Evolutionary conservation across 2,329 filamentous ascomycete genomes (phyloP).

Genomic region (Mollisia scopiformis): DNA sequence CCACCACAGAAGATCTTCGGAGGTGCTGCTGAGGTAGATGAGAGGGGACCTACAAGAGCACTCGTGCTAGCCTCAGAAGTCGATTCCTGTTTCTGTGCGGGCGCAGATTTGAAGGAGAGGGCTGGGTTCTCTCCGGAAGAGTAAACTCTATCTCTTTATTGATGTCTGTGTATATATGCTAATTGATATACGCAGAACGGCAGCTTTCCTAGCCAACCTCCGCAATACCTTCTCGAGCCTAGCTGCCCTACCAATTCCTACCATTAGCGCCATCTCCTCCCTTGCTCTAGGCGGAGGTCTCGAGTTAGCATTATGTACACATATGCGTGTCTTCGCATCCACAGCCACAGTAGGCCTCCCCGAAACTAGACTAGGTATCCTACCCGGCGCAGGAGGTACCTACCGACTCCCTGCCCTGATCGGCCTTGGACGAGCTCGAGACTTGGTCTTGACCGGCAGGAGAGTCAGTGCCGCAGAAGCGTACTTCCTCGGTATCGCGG

Average conservation of each 20-base stretch:
- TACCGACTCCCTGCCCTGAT: conserved; percentile 83
- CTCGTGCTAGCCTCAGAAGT: conserved; percentile 83
- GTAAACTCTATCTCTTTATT: conserved; percentile 46
- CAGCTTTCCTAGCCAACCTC: conserved; percentile 76
- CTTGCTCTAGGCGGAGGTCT: conserved; percentile 90
- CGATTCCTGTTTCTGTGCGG: conserved; percentile 90
- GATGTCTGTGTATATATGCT: background rate
- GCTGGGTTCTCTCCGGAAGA: conserved; percentile 75
- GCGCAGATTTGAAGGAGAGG: conserved; percentile 91
- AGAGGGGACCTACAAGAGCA: conserved; percentile 69
- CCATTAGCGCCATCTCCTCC: conserved; percentile 85
- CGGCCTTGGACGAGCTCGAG: conserved; percentile 79
- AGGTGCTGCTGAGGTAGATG: conserved; percentile 46
- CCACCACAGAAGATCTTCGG: conserved; percentile 45
- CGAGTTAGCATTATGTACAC: conserved; percentile 86
- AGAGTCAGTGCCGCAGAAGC: conserved; percentile 82
- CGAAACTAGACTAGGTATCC: conserved; percentile 90
- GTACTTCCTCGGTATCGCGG: conserved; percentile 87
- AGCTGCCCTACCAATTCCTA: conserved; percentile 79
- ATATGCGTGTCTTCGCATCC: conserved; percentile 85
- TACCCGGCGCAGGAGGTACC: conserved; percentile 92
- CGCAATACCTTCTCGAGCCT: conserved; percentile 76
- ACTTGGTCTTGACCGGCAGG: conserved; percentile 89
- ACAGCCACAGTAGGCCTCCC: conserved; percentile 81
- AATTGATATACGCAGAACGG: conserved; percentile 58